Percentiles rank a stretch among this genome's conserved stretches.
These are phyloP conservation scores for Tetracladium maxilliforme DNA, from an alignment of 2,329 filamentous ascomycete genomes.

Conservation along the genomic window DNA sequence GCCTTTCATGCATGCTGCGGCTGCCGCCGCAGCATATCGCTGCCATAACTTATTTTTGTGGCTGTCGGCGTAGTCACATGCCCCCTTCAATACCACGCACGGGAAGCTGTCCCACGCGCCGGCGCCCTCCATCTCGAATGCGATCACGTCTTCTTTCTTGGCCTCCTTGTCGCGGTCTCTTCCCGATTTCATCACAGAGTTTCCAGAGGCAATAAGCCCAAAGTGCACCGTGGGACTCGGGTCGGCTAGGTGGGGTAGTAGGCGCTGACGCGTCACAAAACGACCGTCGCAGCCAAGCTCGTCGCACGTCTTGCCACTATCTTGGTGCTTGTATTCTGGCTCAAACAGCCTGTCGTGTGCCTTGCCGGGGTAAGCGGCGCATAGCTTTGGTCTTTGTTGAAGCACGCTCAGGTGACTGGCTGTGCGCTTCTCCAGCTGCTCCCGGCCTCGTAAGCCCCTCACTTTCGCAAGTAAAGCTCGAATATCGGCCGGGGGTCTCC, in stretches of 20 bases:
- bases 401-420: constrained; percentile 2
- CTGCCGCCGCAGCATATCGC: constrained; percentile 15
- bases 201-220: constrained; percentile 16
- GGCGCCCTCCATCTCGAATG: constrained; percentile 17
- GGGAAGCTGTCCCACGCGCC: constrained; percentile 14
- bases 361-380: constrained; percentile 2
- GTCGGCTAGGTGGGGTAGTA: not conserved
- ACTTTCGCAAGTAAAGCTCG: constrained; percentile 5
- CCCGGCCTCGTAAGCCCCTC: constrained; percentile 1
- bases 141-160: constrained; percentile 2
- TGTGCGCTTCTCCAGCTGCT: constrained; percentile 2
- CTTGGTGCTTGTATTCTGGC: constrained; percentile 3
- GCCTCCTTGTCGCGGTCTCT: constrained; percentile 4
- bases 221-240: constrained; percentile 12
- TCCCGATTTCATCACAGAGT: constrained; percentile 5
- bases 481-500: constrained; percentile 5
- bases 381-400: too few species aligned
- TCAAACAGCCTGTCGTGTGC: constrained; percentile 2
- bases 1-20: constrained; percentile 12
- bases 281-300: not conserved
- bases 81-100: constrained; percentile 21
- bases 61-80: constrained; percentile 23
- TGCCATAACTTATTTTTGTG: constrained; percentile 23
- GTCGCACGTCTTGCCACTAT: not conserved
- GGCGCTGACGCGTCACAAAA: not conserved